phyloP scores from a whole-genome alignment of 2,329 filamentous ascomycete species.

The Cladosporium sp. region DNA sequence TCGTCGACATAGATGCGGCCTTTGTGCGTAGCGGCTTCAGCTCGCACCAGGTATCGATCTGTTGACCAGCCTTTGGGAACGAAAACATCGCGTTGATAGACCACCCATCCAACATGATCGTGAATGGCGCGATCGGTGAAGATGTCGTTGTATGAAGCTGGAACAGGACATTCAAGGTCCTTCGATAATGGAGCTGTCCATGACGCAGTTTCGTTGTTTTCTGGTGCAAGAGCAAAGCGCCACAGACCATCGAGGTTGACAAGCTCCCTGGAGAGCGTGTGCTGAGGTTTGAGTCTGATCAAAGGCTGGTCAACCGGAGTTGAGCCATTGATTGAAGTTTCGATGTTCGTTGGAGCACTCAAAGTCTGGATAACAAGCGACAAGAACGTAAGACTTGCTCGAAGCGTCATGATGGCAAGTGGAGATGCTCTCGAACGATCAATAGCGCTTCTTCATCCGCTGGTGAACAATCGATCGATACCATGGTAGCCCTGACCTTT shows the following conservation, averaged over 20 bases:
- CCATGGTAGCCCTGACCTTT: background rate
- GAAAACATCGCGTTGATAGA: slow-evolving; percentile 1
- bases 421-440: background rate
- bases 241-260: slow-evolving; percentile 11
- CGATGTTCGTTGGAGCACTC: background rate
- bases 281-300: slow-evolving; percentile 7
- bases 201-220: background rate
- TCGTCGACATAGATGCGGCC: slow-evolving; percentile 8
- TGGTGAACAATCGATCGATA: background rate
- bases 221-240: background rate
- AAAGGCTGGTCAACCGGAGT: background rate
- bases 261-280: slow-evolving; percentile 3
- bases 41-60: slow-evolving; percentile 2
- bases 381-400: background rate
- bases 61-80: slow-evolving; percentile 7
- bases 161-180: slow-evolving; percentile 5
- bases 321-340: background rate
- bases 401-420: background rate
- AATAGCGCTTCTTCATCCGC: background rate
- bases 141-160: slow-evolving; percentile 10
- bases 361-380: background rate
- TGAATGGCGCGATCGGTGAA: slow-evolving; percentile 4
- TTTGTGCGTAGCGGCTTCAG: slow-evolving; percentile 8
- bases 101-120: slow-evolving; percentile 11
- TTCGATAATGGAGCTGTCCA: background rate